Evolutionary conservation across 1,284 basidiomycete genomes (phyloP).

Genomic region (Cryptococcus sp.): DNA sequence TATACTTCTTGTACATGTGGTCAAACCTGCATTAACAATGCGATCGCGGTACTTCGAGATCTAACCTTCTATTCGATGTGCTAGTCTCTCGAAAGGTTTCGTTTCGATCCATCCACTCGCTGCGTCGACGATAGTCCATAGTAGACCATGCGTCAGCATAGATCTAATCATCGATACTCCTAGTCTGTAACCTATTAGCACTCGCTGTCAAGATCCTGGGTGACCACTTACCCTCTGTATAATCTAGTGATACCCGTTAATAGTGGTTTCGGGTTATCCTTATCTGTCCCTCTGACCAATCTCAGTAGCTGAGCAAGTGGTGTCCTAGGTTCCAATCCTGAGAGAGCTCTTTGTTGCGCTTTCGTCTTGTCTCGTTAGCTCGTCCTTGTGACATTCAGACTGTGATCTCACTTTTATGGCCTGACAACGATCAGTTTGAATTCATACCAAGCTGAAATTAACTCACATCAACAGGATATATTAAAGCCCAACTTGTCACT

Average conservation of each 20-base stretch:
- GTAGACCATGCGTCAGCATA: slow-evolving; percentile 46
- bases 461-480: slow-evolving; percentile 48
- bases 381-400: background rate
- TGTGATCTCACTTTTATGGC: slow-evolving; percentile 35
- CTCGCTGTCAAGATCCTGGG: background rate
- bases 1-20: background rate
- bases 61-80: background rate
- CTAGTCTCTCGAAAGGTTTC: slow-evolving; percentile 30
- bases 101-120: slow-evolving; percentile 42
- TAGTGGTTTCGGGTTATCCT: slow-evolving; percentile 40
- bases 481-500: slow-evolving; percentile 47
- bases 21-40: too few species aligned
- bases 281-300: slow-evolving; percentile 42
- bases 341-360: slow-evolving; percentile 44
- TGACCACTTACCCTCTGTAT: slow-evolving; percentile 38
- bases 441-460: background rate
- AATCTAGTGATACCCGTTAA: slow-evolving; percentile 39
- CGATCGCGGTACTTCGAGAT: background rate
- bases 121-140: slow-evolving; percentile 47
- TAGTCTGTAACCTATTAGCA: slow-evolving; percentile 19
- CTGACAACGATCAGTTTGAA: slow-evolving; percentile 16
- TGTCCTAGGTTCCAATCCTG: slow-evolving; percentile 36
- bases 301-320: slow-evolving; percentile 37
- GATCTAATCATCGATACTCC: slow-evolving; percentile 46
- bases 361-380: slow-evolving; percentile 29